A percentile compares a stretch with the other conserved stretches of the same genome.
Evolutionary conservation across 2,329 filamentous ascomycete species (phyloP).

Genomic region (Periconia sp.): DNA sequence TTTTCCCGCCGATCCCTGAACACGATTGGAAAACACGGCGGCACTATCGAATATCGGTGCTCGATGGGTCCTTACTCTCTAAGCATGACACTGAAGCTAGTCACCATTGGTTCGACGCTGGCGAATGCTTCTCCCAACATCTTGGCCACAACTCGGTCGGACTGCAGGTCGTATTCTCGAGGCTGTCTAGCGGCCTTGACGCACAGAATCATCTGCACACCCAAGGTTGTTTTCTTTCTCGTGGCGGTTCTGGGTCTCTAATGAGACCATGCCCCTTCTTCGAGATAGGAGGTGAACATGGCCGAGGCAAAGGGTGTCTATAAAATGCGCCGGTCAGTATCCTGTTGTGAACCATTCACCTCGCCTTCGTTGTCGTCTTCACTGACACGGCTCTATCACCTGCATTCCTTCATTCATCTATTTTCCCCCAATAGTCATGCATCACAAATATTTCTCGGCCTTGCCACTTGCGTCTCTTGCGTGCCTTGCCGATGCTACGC

Average conservation of each 20-base stretch:
- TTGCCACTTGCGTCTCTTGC: conserved; percentile 19
- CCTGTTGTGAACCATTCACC: background rate
- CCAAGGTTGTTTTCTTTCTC: background rate
- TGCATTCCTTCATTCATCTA: background rate
- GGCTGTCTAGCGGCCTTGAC: background rate
- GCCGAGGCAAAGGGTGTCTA: background rate
- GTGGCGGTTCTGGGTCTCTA: background rate
- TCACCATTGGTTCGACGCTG: too few species aligned
- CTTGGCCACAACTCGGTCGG: background rate
- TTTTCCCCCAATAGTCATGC: conserved; percentile 13
- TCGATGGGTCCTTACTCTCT: background rate
- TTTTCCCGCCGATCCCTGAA: background rate
- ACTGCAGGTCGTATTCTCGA: background rate
- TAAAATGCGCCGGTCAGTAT: background rate
- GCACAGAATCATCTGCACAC: background rate
- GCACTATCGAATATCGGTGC: background rate
- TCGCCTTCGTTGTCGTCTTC: background rate
- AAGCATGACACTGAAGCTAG: background rate
- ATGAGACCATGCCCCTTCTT: background rate
- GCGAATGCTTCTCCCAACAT: background rate
- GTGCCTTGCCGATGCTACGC: conserved; percentile 19
- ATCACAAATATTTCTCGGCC: conserved; percentile 15
- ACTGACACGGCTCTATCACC: background rate
- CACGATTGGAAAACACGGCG: background rate
- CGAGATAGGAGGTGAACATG: background rate